Conservation (phyloP, 371 early-diverging fungal genomes). For the Mucor racemosus region DNA sequence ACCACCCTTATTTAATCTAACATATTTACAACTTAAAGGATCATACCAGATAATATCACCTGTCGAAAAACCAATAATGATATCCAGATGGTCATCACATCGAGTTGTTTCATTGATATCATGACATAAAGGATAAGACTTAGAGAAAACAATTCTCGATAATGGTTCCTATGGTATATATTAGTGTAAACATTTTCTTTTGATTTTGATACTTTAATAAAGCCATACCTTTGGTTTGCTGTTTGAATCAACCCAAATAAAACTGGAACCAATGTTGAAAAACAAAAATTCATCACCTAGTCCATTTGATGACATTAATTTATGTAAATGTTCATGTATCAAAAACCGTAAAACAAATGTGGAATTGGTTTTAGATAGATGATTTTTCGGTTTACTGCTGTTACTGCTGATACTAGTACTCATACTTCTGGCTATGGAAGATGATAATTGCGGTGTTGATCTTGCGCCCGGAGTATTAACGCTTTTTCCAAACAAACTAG, state of each 20-base stretch:
- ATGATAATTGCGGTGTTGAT: constrained; percentile 27
- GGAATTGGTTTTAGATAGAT: constrained; percentile 67
- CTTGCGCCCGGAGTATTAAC: constrained; percentile 12
- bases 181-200: background rate
- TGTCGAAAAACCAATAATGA: constrained; percentile 78
- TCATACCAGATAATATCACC: constrained; percentile 89
- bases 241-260: constrained; percentile 74
- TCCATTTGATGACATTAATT: constrained; percentile 66
- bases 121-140: constrained; percentile 84
- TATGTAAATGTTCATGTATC: constrained; percentile 79
- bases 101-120: constrained; percentile 82
- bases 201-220: background rate
- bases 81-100: constrained; percentile 66
- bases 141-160: constrained; percentile 78
- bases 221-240: constrained; percentile 57
- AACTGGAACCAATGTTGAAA: constrained; percentile 71
- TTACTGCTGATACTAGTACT: constrained; percentile 10
- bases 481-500: constrained; percentile 31
- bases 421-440: constrained; percentile 21
- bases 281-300: constrained; percentile 45
- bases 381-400: constrained; percentile 62
- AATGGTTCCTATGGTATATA: constrained; percentile 67
- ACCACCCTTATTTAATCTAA: constrained; percentile 50
- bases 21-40: constrained; percentile 70
- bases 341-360: constrained; percentile 81